phyloP scores from a whole-genome alignment of 1,284 basidiomycete species.

The Cutaneotrichosporon mucoides region DNA sequence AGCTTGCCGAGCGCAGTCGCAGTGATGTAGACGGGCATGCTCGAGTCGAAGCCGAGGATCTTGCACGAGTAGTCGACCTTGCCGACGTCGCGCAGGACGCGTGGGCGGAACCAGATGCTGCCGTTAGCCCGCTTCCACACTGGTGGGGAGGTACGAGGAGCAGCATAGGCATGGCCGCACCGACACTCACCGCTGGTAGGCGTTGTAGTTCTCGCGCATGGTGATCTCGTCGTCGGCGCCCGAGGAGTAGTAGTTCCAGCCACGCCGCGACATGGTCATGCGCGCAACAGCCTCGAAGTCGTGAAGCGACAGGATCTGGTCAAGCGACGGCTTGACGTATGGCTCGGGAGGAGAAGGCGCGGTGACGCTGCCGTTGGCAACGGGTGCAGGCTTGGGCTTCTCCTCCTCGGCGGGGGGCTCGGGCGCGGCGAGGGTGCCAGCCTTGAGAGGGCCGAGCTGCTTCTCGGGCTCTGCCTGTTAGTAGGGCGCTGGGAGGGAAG shows the following conservation, averaged over 20 bases:
- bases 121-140: conserved; percentile 63
- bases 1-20: conserved; percentile 62
- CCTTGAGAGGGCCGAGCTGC: conserved; percentile 63
- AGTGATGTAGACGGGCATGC: conserved; percentile 73
- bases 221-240: conserved; percentile 87
- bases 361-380: conserved; percentile 36
- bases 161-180: too few relatives aligned
- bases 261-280: conserved; percentile 68
- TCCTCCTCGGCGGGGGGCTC: conserved; percentile 10
- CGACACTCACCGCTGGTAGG: neutral
- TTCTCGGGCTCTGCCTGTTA: conserved; percentile 19
- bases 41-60: conserved; percentile 67
- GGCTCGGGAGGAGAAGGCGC: conserved; percentile 22
- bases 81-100: conserved; percentile 73
- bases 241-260: conserved; percentile 85
- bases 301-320: conserved; percentile 77
- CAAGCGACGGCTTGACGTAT: conserved; percentile 58
- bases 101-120: conserved; percentile 88
- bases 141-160: neutral
- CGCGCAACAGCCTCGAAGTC: conserved; percentile 85
- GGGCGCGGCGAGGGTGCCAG: conserved; percentile 51
- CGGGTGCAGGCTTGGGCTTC: conserved; percentile 43
- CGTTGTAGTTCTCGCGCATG: conserved; percentile 41
- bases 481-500: too few relatives aligned
- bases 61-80: conserved; percentile 76